phyloP scores from a whole-genome alignment of 106 monocot genomes.

The Hemerocallis citrina region DNA sequence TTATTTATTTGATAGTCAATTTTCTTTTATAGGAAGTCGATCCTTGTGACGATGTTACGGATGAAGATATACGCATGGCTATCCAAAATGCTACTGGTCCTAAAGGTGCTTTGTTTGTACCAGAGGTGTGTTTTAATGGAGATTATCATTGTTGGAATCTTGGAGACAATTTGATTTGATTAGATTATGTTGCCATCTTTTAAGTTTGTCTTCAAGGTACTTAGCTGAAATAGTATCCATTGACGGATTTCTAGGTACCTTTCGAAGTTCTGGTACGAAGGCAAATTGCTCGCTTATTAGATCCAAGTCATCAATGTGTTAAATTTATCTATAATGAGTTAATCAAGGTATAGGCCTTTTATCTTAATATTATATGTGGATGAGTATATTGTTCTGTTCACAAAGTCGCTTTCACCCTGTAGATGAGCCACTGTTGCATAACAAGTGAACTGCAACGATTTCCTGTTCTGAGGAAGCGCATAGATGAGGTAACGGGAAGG shows the following conservation, averaged over 20 bases:
- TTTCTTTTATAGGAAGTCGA: conserved; percentile 75
- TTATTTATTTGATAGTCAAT: background rate
- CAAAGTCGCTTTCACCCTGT: conserved; percentile 7
- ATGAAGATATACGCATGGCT: conserved; percentile 96
- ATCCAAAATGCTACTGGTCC: conserved; percentile 99
- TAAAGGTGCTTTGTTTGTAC: conserved; percentile 94
- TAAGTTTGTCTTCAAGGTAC: no score
- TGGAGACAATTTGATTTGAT: background rate
- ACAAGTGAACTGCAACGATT: conserved; percentile 77
- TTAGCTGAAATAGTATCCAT: no score
- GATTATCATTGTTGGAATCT: background rate
- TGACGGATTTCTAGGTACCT: conserved; percentile 65
- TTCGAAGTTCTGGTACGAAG: conserved; percentile 96
- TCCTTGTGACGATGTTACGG: conserved; percentile 90
- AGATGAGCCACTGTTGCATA: conserved; percentile 94
- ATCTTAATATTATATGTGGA: background rate
- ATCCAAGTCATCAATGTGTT: conserved; percentile 98
- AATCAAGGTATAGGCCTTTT: conserved; percentile 48
- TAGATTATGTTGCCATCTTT: no score
- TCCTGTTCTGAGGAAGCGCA: conserved; percentile 77
- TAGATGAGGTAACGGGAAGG: conserved; percentile 94
- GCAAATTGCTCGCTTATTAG: conserved; percentile 87
- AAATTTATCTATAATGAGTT: conserved; percentile 96
- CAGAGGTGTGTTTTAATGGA: conserved; percentile 44
- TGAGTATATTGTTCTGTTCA: background rate